A percentile compares a stretch with the other conserved stretches of the same genome.
These are phyloP conservation scores for Quercus tomentella DNA, from an alignment of 331 rosid genomes.

Conservation along the genomic window DNA sequence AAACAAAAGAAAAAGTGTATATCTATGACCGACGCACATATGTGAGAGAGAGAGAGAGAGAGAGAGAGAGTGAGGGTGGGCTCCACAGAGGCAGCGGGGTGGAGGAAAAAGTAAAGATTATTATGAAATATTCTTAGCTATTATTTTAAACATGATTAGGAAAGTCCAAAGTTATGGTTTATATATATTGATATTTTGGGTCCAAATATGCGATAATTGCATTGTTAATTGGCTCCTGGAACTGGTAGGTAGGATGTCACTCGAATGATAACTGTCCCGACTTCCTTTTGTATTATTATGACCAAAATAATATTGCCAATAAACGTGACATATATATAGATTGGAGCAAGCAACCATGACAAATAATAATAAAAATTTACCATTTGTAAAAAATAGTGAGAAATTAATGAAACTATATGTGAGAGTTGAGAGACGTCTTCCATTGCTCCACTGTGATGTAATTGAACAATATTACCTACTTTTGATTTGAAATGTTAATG, in stretches of 20 bases:
- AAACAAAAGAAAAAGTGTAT: too few species aligned
- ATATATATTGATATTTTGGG: neutral
- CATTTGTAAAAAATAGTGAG: neutral
- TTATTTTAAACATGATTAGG: neutral
- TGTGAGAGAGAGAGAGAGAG: too few species aligned
- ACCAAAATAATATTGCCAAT: neutral
- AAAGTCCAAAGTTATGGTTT: neutral
- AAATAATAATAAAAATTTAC: neutral
- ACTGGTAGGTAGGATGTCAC: neutral
- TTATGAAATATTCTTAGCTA: neutral
- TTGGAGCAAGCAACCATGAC: slow-evolving; percentile 1
- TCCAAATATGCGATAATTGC: neutral
- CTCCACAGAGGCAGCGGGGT: too few species aligned
- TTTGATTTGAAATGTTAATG: neutral
- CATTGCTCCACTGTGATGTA: neutral
- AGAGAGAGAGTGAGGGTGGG: too few species aligned
- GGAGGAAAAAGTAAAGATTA: neutral
- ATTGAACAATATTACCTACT: slow-evolving; percentile 1
- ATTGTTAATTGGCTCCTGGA: neutral
- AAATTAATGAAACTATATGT: too few species aligned
- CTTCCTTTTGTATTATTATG: neutral
- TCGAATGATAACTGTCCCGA: neutral
- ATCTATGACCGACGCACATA: too few species aligned
- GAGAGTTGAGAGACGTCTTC: neutral
- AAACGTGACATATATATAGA: neutral